Evolutionary conservation across 2,329 filamentous ascomycete species (phyloP).

Genomic region (Diaporthe sp.): DNA sequence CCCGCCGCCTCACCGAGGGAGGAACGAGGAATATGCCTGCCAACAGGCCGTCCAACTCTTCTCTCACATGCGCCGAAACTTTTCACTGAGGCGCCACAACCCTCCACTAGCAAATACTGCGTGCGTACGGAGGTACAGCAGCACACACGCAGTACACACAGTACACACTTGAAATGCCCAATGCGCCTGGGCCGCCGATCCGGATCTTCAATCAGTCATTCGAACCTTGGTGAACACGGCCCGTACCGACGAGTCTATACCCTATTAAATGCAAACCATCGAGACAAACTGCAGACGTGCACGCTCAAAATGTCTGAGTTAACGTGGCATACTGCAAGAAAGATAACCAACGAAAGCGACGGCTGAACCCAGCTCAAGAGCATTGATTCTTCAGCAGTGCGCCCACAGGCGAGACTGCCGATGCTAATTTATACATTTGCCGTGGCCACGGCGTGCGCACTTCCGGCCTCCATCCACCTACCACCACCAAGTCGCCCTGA

Average conservation of each 20-base stretch:
- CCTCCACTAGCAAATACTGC: neutral
- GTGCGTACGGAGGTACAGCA: neutral
- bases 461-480: neutral
- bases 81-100: neutral
- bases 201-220: slow-evolving; percentile 1
- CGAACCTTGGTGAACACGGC: slow-evolving; percentile 17
- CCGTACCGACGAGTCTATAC: slow-evolving; percentile 17
- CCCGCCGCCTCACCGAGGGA: neutral
- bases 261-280: neutral
- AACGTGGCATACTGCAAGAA: neutral
- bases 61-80: neutral
- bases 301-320: neutral
- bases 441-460: slow-evolving; percentile 18
- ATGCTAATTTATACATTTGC: slow-evolving; percentile 20
- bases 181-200: slow-evolving; percentile 14
- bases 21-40: slow-evolving; percentile 20
- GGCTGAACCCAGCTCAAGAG: neutral
- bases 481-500: neutral
- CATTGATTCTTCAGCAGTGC: slow-evolving; percentile 11
- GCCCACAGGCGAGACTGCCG: slow-evolving; percentile 2
- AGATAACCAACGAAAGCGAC: neutral
- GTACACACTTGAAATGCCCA: neutral
- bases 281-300: neutral
- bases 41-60: neutral
- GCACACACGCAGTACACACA: neutral